Evolutionary conservation across 106 monocot genomes (phyloP).

Genomic region (Dendrobium catenatum): DNA sequence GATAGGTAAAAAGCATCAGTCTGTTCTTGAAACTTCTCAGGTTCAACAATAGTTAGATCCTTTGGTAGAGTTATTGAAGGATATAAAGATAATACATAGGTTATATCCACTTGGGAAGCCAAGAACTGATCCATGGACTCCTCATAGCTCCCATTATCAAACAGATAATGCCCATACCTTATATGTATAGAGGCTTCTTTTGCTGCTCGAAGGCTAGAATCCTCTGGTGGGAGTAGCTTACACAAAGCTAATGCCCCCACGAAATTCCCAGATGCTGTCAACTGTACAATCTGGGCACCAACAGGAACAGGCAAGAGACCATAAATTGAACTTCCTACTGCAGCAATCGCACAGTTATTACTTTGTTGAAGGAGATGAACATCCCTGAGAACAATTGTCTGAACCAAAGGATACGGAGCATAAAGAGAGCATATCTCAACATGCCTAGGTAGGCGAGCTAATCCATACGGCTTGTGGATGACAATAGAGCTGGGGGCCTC

Average conservation of each 20-base stretch:
- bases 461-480: too few species aligned
- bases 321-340: too few species aligned
- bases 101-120: constrained; percentile 92
- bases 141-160: constrained; percentile 88
- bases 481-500: too few species aligned
- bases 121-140: constrained; percentile 90
- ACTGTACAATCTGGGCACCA: constrained; percentile 81
- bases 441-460: too few species aligned
- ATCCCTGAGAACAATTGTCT: too few species aligned
- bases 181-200: constrained; percentile 94
- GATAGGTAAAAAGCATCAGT: constrained; percentile 43
- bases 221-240: constrained; percentile 94
- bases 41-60: constrained; percentile 19
- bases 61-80: constrained; percentile 80
- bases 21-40: constrained; percentile 36
- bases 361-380: too few species aligned
- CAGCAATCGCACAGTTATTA: too few species aligned
- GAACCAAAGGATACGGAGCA: too few species aligned
- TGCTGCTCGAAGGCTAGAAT: constrained; percentile 79
- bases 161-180: constrained; percentile 91
- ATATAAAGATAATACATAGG: constrained; percentile 77
- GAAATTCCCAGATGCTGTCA: constrained; percentile 98
- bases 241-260: constrained; percentile 94
- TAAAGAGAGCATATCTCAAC: too few species aligned
- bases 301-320: too few species aligned